Evolutionary conservation across 257 asterid genomes (phyloP).

Genomic region (Petunia axillaris): DNA sequence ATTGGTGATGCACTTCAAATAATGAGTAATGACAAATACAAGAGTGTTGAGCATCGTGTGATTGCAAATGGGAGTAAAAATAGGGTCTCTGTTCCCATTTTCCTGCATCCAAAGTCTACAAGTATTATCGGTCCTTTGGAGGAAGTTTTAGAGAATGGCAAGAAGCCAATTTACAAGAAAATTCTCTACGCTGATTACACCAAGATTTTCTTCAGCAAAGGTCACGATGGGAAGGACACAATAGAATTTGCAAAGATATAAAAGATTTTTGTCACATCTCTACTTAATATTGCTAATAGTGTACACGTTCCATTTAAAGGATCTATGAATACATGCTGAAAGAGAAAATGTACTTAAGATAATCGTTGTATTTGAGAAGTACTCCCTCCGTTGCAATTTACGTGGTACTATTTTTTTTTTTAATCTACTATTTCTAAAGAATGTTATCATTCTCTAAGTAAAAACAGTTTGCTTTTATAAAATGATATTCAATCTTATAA

Average conservation of each 20-base stretch:
- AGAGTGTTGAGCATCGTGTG: slow-evolving; percentile 41
- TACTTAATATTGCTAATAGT: background rate
- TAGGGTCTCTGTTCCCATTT: slow-evolving; percentile 35
- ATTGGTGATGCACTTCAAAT: slow-evolving; percentile 41
- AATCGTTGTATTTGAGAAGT: no score
- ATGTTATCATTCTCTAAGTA: no score
- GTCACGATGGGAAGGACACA: slow-evolving; percentile 40
- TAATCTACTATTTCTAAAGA: no score
- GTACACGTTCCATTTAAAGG: background rate
- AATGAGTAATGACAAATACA: slow-evolving; percentile 34
- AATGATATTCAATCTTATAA: no score
- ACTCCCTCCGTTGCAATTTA: no score
- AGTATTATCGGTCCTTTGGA: slow-evolving; percentile 36
- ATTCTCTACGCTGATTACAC: slow-evolving; percentile 36
- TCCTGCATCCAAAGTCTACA: slow-evolving; percentile 28
- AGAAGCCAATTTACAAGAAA: slow-evolving; percentile 34
- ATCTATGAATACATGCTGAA: no score
- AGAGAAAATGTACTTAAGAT: no score
- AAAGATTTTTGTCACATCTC: background rate
- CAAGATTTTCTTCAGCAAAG: slow-evolving; percentile 41
- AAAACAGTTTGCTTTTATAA: no score
- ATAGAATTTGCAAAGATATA: slow-evolving; percentile 38
- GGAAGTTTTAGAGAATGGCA: slow-evolving; percentile 31
- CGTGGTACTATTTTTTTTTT: no score
- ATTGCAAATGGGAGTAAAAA: slow-evolving; percentile 36